Evolutionary conservation across 352 stramenopile species (phyloP).

Genomic region (Globisporangium paroecandrum): DNA sequence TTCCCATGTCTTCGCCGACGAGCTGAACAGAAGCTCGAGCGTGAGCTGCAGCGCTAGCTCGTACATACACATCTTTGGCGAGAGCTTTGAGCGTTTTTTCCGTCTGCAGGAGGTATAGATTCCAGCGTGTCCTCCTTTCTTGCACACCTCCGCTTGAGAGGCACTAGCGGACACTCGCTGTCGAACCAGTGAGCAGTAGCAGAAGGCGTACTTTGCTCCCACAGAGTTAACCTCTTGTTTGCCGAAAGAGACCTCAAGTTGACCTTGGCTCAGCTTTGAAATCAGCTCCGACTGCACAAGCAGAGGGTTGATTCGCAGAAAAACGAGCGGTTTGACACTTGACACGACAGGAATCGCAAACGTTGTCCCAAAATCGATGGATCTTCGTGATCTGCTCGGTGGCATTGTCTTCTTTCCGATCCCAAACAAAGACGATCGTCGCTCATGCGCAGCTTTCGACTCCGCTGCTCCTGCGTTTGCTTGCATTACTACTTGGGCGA

Average conservation of each 20-base stretch:
- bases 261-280: slow-evolving; percentile 6
- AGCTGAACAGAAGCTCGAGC: slow-evolving; percentile 36
- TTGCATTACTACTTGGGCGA: slow-evolving; percentile 10
- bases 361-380: slow-evolving; percentile 28
- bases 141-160: not conserved
- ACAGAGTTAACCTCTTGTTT: slow-evolving; percentile 15
- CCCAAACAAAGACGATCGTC: slow-evolving; percentile 35
- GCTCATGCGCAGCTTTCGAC: slow-evolving; percentile 10
- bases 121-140: not conserved
- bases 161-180: not conserved
- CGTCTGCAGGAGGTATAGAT: slow-evolving; percentile 18
- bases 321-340: slow-evolving; percentile 15
- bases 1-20: slow-evolving; percentile 34
- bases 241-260: slow-evolving; percentile 9
- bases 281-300: slow-evolving; percentile 15
- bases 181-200: slow-evolving; percentile 5
- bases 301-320: slow-evolving; percentile 18
- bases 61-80: slow-evolving; percentile 30
- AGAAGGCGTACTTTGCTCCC: slow-evolving; percentile 16
- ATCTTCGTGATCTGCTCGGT: slow-evolving; percentile 17
- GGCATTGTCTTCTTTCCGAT: slow-evolving; percentile 22
- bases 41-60: slow-evolving; percentile 43
- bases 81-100: slow-evolving; percentile 15
- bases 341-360: slow-evolving; percentile 23
- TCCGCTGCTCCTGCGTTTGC: not conserved